Base-by-base conservation (phyloP, 495 filamentous ascomycete genomes). In the Neurospora tetraspora region DNA sequence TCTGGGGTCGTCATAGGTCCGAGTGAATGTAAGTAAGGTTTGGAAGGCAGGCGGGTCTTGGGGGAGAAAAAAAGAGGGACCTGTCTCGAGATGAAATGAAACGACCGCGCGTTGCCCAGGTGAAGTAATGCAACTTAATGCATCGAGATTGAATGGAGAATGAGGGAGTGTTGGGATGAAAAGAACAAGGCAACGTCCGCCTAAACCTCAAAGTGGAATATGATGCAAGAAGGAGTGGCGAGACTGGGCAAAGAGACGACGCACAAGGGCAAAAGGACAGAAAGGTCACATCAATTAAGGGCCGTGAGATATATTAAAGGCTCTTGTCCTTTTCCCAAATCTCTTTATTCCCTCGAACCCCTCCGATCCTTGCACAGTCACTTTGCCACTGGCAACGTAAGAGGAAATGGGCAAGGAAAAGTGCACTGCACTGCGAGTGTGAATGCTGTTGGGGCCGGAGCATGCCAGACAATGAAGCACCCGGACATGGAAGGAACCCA, bases 401-500 rank as follows among this genome's bases (percentile, higher is more conserved):
- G 23, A 61, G 53, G 12, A 31, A 61, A 61, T 65, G 27, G 53
- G 53, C 53, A 65, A 65, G 53, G 14, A 65, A 65, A 34, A 34
- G 27, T 65, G 53, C 53, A 65, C 27, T 36, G 27, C 53, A 65
- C 12, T 34, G 53, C 12, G 27, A 65, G 53, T 65, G 12, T 65
- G 53, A 65, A 65, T 4, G 53, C 27, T 65, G 53, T 65, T 65
- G 53, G 53, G 31, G 27, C 23, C 31, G 53, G 53, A 34, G 53
- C 27, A 65, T 65, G 53, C 53, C 53, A 75, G 70, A 79, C 77
- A 81, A 80, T 78, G 76, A 76, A 74, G 75, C 69, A 76, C 71
- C 78, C 78, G 77, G 80, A 81, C 77, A 75, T 72, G 78, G 78
- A 81, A 81, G 77, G 78, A 76, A 69, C 70, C 69, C 53, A 18